Conservation (phyloP, 768 basidiomycete species). For the Hygrocybe punicea region DNA sequence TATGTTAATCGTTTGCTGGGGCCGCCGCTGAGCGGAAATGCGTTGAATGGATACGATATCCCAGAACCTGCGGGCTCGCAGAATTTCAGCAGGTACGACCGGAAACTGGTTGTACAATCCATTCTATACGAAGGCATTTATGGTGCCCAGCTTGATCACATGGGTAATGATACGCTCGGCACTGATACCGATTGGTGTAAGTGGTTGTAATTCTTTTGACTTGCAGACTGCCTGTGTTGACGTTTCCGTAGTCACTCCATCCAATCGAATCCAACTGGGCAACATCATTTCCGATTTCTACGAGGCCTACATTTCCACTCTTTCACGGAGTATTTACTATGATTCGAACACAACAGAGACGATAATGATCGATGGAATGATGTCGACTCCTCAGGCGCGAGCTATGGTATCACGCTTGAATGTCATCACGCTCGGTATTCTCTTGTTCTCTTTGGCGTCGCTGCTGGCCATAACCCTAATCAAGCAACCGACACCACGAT, state of each 20-base stretch:
- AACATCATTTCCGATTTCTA: neutral
- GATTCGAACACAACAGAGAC: neutral
- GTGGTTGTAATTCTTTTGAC: neutral
- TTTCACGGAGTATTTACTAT: neutral
- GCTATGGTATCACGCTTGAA: neutral
- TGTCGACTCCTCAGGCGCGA: neutral
- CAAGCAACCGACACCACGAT: neutral
- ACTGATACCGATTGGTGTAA: constrained; percentile 1
- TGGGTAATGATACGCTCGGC: neutral
- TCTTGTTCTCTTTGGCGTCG: neutral
- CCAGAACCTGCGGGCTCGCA: neutral
- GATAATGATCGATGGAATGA: neutral
- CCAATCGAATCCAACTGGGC: neutral
- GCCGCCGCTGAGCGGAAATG: constrained; percentile 1
- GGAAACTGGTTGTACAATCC: neutral
- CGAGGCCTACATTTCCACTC: neutral
- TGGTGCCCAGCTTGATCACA: neutral
- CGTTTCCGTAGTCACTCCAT: neutral
- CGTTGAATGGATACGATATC: constrained; percentile 3
- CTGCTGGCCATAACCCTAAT: neutral
- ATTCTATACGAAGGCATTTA: constrained; percentile 3
- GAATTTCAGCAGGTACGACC: neutral
- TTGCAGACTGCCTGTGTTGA: neutral
- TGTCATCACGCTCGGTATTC: neutral
- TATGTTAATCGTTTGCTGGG: neutral